phyloP scores from a whole-genome alignment of 148 eudicot species.

The Cornus florida region DNA sequence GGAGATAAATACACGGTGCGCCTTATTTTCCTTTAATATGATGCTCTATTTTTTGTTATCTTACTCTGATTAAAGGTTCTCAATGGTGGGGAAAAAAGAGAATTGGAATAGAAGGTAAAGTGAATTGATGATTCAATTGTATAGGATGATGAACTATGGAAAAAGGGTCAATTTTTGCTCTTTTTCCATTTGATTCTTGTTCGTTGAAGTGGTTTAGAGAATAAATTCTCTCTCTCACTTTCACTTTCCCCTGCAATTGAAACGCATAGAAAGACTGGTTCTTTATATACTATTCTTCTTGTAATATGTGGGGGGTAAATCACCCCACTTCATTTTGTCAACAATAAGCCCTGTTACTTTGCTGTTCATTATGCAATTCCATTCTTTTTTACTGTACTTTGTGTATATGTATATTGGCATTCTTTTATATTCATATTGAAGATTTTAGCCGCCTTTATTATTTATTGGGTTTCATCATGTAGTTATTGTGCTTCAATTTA shows the following conservation, averaged over 20 bases:
- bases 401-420: not conserved
- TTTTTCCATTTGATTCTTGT: constrained; percentile 12
- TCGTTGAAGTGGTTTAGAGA: constrained; percentile 19
- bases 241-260: constrained; percentile 15
- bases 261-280: constrained; percentile 19
- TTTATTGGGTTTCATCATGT: not conserved
- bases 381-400: too few relatives aligned
- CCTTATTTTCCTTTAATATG: constrained; percentile 16
- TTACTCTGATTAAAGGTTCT: not conserved
- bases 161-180: constrained; percentile 5
- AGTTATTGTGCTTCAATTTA: too few relatives aligned
- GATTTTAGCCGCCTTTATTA: not conserved
- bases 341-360: not conserved
- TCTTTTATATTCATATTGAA: not conserved
- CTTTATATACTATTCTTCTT: not conserved
- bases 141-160: constrained; percentile 20
- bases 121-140: constrained; percentile 16
- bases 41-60: constrained; percentile 2
- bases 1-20: constrained; percentile 15
- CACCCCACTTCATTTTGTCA: not conserved
- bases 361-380: not conserved
- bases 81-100: not conserved
- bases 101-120: constrained; percentile 1
- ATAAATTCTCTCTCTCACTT: constrained; percentile 31
- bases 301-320: too few relatives aligned